Evolutionary conservation across 192 early-diverging fungal species (phyloP), one percentile per base, ranked within the genome.

Genomic region (Podila epigama): DNA sequence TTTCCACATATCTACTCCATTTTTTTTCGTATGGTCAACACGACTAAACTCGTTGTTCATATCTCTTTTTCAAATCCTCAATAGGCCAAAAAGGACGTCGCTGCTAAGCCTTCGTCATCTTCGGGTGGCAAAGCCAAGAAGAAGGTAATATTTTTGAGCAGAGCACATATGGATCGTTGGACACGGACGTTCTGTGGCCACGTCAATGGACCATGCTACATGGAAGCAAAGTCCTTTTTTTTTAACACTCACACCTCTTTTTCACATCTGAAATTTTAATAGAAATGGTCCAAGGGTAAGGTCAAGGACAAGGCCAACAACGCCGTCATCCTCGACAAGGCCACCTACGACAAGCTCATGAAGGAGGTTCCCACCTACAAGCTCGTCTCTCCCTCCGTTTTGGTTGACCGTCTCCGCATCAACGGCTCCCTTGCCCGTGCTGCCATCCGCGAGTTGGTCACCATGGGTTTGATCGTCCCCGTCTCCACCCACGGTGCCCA

Each of bases 221-320:
- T 6, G 8, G 22, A 8, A 25, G n/a, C 4, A 40, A 2, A 34
- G 11, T 13, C 1, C 33, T 35, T 33, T 56, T 33, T 28, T 29
- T 42, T 15, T 7, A 50, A 62, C 27, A 62, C 29, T 35, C 5
- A 28, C 40, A 10, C 20, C 25, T 33, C 22, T 33, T 31, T 50
- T 20, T 36, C 20, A 29, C 7, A 22, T 5, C 34, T 18, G 10
- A 16, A 22, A 27, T 25, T 35, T 36, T 16, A 39, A n/a, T 69
- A 95, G 96, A 99, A 99, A 93, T 99, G 97, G 97, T 99, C 97
- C 66, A 95, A 95, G 89, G 94, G 93, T 72, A 96, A 96, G 89
- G 94, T 96, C 67, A 97, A 98, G 94, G 97, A 99, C 85, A 98
- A 98, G 93, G 92, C 96, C 82, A 97, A 99, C 93, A 98, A 99